Percentiles rank a stretch among this genome's conserved stretches.
Evolutionary conservation across 768 basidiomycete species (phyloP).

Genomic region (Tricholoma sp.): DNA sequence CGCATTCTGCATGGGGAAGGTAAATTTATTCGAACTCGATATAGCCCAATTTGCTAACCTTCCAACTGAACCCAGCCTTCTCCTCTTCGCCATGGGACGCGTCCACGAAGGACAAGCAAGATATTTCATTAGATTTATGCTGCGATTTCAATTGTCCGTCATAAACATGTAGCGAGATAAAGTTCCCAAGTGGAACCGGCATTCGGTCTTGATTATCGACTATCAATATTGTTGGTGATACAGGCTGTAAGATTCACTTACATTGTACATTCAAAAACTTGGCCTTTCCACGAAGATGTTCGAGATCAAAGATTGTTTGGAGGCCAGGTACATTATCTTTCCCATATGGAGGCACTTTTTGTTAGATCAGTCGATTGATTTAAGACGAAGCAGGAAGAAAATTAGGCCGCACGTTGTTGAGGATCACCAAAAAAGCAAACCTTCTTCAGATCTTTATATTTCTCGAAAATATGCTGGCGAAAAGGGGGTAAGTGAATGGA

Average conservation of each 20-base stretch:
- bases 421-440: constrained; percentile 53
- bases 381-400: not conserved
- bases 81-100: constrained; percentile 32
- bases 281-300: constrained; percentile 26
- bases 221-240: not conserved
- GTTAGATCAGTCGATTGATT: not conserved
- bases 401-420: constrained; percentile 37
- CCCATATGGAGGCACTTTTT: constrained; percentile 48
- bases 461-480: constrained; percentile 38
- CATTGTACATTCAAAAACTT: constrained; percentile 47
- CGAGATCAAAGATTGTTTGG: constrained; percentile 42
- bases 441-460: constrained; percentile 34
- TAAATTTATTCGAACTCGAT: not conserved
- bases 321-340: constrained; percentile 32
- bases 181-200: constrained; percentile 42
- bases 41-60: constrained; percentile 22
- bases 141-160: constrained; percentile 30
- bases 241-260: constrained; percentile 15
- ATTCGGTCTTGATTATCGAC: constrained; percentile 39
- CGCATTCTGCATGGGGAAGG: constrained; percentile 28
- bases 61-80: constrained; percentile 37
- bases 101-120: constrained; percentile 43
- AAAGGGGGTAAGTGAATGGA: not conserved
- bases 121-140: constrained; percentile 27
- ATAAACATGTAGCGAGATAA: constrained; percentile 45